Percentiles rank a stretch among this genome's conserved stretches.
phyloP scores from a whole-genome alignment of 1,284 basidiomycete species.

The Schizopora paradoxa region DNA sequence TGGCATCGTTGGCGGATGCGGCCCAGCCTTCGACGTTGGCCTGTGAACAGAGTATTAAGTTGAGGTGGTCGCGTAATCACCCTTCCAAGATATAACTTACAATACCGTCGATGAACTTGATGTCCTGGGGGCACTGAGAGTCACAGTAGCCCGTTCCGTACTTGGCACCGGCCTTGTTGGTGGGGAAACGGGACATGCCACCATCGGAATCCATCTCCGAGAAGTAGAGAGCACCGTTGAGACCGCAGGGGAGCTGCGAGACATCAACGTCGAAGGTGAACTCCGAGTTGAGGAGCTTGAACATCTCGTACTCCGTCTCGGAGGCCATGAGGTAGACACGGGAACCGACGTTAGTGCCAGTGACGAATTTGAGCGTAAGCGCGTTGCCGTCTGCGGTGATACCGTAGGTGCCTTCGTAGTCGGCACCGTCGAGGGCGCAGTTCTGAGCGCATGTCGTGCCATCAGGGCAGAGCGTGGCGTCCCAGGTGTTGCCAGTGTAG shows the following conservation, averaged over 20 bases:
- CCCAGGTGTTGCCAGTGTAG: conserved; percentile 51
- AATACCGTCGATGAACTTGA: conserved; percentile 52
- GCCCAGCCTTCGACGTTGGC: conserved; percentile 23
- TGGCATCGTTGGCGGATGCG: conserved; percentile 19
- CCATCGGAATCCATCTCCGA: conserved; percentile 50
- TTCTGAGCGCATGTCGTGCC: conserved; percentile 37
- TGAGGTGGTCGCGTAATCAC: conserved; percentile 35
- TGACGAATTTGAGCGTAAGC: conserved; percentile 29
- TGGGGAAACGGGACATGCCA: conserved; percentile 41
- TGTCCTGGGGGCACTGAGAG: conserved; percentile 51
- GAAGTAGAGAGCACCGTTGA: conserved; percentile 39
- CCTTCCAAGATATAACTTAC: conserved; percentile 31
- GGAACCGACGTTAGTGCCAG: conserved; percentile 25
- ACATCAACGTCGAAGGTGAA: conserved; percentile 28
- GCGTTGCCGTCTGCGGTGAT: conserved; percentile 37
- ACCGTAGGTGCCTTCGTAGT: conserved; percentile 37
- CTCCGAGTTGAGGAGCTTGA: conserved; percentile 26
- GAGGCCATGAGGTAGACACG: conserved; percentile 27
- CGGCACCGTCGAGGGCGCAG: conserved; percentile 35
- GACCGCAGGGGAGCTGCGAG: conserved; percentile 25
- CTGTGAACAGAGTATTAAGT: conserved; percentile 10
- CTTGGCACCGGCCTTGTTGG: conserved; percentile 52
- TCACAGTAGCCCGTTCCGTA: conserved; percentile 57
- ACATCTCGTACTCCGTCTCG: conserved; percentile 23
- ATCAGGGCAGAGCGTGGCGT: conserved; percentile 44